phyloP scores from a whole-genome alignment of 306 rosid genomes.

The Casuarina equisetifolia region DNA sequence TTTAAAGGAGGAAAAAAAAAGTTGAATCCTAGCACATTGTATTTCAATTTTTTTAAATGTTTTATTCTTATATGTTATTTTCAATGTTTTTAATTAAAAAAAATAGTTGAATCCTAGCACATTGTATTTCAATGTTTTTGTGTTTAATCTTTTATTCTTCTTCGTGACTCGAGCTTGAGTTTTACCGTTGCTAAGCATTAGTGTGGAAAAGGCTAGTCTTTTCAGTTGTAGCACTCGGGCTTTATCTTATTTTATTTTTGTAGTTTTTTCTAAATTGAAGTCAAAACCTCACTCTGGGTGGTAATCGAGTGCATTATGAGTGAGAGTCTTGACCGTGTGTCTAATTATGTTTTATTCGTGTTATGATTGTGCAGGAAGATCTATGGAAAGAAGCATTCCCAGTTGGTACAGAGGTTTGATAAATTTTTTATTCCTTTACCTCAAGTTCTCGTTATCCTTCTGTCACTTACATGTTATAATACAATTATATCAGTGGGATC shows the following conservation, averaged over 20 bases:
- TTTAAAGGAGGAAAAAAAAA: background rate
- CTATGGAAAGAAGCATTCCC: constrained; percentile 50
- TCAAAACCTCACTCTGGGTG: background rate
- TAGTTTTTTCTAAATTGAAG: background rate
- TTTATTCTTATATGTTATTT: background rate
- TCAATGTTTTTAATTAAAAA: background rate
- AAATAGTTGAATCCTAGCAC: background rate
- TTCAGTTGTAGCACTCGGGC: background rate
- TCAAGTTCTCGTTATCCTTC: background rate
- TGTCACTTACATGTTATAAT: constrained; percentile 4
- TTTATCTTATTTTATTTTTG: background rate
- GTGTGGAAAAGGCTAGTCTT: background rate
- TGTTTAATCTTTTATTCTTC: background rate
- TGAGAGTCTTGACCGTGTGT: background rate
- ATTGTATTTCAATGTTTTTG: background rate
- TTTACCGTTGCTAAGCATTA: background rate
- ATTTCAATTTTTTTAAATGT: background rate
- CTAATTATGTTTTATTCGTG: constrained; percentile 20
- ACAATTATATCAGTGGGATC: constrained; percentile 45
- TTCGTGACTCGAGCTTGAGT: background rate
- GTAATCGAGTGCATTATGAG: background rate
- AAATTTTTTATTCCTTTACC: background rate
- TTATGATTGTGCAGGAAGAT: constrained; percentile 39
- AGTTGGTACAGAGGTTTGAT: constrained; percentile 57
- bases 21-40: background rate